phyloP scores from a whole-genome alignment of 192 early-diverging fungal genomes.

The Coemansia sp. region DNA sequence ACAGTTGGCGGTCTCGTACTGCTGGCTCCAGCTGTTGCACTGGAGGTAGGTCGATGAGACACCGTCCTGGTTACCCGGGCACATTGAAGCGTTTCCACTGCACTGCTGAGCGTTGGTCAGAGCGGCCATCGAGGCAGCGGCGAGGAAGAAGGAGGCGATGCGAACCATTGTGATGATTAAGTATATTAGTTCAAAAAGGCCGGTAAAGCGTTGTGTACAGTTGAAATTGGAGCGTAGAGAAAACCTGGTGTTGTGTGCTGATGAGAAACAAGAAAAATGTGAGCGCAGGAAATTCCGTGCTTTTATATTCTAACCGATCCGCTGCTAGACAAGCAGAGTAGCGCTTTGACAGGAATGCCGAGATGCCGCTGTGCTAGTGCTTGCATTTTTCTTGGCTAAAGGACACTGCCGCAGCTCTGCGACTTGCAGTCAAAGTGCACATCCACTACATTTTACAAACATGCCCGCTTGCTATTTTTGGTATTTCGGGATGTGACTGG shows the following conservation, averaged over 20 bases:
- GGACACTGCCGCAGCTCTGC: background rate
- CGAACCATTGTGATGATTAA: slow-evolving; percentile 28
- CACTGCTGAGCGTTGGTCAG: slow-evolving; percentile 36
- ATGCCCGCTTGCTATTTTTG: slow-evolving; percentile 16
- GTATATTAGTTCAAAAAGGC: background rate
- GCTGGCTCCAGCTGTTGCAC: slow-evolving; percentile 42
- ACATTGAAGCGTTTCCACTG: slow-evolving; percentile 45
- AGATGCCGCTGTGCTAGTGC: background rate
- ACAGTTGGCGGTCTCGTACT: slow-evolving; percentile 36
- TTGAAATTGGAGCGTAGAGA: background rate
- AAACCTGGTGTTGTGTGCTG: slow-evolving; percentile 2
- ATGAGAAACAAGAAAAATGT: slow-evolving; percentile 9
- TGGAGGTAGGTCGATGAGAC: slow-evolving; percentile 54
- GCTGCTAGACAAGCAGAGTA: background rate
- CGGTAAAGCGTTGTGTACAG: background rate
- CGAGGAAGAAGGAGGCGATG: slow-evolving; percentile 25
- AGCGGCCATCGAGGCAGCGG: slow-evolving; percentile 22
- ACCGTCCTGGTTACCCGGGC: slow-evolving; percentile 48
- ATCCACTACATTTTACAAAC: background rate
- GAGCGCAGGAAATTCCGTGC: background rate
- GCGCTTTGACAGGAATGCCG: background rate
- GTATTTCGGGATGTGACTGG: background rate
- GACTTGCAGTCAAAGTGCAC: background rate
- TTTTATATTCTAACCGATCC: slow-evolving; percentile 15
- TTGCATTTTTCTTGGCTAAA: background rate